Conservation (phyloP, 2,329 filamentous ascomycete genomes). For the Hortaea sp. region DNA sequence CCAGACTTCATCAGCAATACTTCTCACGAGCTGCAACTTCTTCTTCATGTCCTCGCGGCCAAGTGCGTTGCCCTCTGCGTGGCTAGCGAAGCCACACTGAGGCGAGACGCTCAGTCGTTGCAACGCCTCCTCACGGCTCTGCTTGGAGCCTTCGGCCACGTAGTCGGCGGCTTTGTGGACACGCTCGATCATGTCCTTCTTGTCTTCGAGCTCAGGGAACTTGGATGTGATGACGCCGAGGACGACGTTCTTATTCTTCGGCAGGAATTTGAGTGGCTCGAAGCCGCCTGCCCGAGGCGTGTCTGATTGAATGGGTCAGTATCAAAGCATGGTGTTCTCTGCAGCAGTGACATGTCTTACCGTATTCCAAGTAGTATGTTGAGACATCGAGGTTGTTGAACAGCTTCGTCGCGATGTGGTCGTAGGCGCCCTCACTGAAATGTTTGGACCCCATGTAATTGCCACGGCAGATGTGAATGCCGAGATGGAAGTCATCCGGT, state of each 20-base stretch:
- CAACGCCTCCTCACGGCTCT: slow-evolving; percentile 54
- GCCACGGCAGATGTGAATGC: slow-evolving; percentile 60
- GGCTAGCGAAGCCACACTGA: slow-evolving; percentile 51
- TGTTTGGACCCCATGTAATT: slow-evolving; percentile 39
- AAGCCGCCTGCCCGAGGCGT: slow-evolving; percentile 39
- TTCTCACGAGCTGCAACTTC: slow-evolving; percentile 60
- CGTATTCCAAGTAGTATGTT: slow-evolving; percentile 30
- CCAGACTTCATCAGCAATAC: slow-evolving; percentile 67
- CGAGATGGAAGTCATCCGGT: slow-evolving; percentile 62
- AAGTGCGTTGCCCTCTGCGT: slow-evolving; percentile 62
- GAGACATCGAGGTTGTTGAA: slow-evolving; percentile 26
- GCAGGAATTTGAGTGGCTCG: slow-evolving; percentile 35
- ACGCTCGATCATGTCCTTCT: slow-evolving; percentile 37
- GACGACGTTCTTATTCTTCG: slow-evolving; percentile 38
- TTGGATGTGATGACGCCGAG: slow-evolving; percentile 39
- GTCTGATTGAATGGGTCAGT: slow-evolving; percentile 16
- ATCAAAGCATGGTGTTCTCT: not conserved
- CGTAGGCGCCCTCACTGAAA: slow-evolving; percentile 39
- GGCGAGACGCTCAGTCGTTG: slow-evolving; percentile 59
- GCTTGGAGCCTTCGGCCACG: slow-evolving; percentile 55
- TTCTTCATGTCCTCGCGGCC: slow-evolving; percentile 60
- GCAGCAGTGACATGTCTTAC: not conserved
- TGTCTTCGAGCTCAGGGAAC: slow-evolving; percentile 35
- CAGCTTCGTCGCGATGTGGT: slow-evolving; percentile 32
- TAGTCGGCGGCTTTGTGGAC: slow-evolving; percentile 48